Percentiles rank a stretch among this genome's conserved stretches.
Conservation (phyloP, 2,329 filamentous ascomycete species). For the Pseudogymnoascus sp. region DNA sequence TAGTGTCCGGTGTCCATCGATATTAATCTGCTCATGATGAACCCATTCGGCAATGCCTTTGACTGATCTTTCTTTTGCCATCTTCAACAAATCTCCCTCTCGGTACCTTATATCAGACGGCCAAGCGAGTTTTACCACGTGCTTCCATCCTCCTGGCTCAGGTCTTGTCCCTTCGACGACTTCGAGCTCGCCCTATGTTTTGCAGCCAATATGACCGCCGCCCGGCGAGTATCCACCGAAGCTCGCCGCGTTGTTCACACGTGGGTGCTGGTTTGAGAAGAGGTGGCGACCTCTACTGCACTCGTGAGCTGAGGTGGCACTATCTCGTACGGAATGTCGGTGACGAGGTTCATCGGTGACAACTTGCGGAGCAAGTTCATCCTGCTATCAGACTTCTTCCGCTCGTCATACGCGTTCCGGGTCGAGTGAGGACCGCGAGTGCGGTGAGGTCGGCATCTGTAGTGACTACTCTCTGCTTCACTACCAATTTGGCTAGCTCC, state of each 20-base stretch:
- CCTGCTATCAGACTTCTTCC: background rate
- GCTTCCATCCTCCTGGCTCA: slow-evolving; percentile 17
- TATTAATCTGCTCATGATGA: slow-evolving; percentile 24
- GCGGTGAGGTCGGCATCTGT: background rate
- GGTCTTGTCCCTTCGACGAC: slow-evolving; percentile 10
- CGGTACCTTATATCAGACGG: slow-evolving; percentile 24
- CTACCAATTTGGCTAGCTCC: background rate
- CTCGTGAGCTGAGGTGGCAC: background rate
- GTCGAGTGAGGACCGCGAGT: background rate
- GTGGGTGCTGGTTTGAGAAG: background rate
- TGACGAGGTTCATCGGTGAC: background rate
- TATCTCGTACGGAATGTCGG: slow-evolving; percentile 1
- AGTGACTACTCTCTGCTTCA: background rate
- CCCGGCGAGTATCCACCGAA: background rate
- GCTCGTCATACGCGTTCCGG: background rate
- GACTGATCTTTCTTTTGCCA: slow-evolving; percentile 13
- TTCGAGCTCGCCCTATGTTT: too few relatives aligned
- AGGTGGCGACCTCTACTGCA: background rate
- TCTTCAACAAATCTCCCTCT: slow-evolving; percentile 16
- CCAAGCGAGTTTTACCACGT: slow-evolving; percentile 30
- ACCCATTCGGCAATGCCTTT: slow-evolving; percentile 25
- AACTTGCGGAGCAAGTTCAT: background rate
- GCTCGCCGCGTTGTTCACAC: background rate
- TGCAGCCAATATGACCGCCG: background rate
- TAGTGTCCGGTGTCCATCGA: slow-evolving; percentile 19